Conservation (phyloP, 176 grass and related monocot species). For the Ananas comosus region DNA sequence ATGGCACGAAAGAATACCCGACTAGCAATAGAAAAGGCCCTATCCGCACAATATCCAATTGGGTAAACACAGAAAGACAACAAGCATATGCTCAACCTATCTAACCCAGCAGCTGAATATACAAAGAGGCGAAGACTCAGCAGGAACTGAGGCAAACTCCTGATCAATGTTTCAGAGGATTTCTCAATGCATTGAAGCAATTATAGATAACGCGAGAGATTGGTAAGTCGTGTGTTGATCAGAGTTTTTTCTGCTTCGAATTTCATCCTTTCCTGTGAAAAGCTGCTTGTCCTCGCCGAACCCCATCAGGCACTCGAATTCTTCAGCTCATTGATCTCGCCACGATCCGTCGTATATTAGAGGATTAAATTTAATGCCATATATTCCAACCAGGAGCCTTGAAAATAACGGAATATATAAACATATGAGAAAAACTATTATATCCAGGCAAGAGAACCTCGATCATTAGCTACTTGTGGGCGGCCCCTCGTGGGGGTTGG, state of each 20-base stretch:
- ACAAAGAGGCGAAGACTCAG: neutral
- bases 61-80: constrained; percentile 12
- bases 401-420: constrained; percentile 2
- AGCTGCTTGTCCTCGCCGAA: no score
- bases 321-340: no score
- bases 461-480: constrained; percentile 74
- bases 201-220: neutral
- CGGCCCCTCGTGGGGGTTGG: constrained; percentile 91
- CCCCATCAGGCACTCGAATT: no score
- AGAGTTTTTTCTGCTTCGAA: no score
- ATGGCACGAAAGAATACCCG: constrained; percentile 31
- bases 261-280: no score
- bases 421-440: constrained; percentile 30
- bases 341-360: neutral
- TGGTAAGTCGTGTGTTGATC: no score
- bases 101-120: constrained; percentile 22
- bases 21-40: constrained; percentile 21
- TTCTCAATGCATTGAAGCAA: neutral
- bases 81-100: constrained; percentile 22
- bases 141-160: neutral
- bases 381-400: neutral
- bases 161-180: neutral
- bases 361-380: neutral
- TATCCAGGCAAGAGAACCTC: constrained; percentile 95
- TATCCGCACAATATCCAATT: constrained; percentile 24